Percentiles rank a stretch among this genome's conserved stretches.
Conservation (phyloP, 805 yeast genomes). For the Nakazawaea anatomiae region DNA sequence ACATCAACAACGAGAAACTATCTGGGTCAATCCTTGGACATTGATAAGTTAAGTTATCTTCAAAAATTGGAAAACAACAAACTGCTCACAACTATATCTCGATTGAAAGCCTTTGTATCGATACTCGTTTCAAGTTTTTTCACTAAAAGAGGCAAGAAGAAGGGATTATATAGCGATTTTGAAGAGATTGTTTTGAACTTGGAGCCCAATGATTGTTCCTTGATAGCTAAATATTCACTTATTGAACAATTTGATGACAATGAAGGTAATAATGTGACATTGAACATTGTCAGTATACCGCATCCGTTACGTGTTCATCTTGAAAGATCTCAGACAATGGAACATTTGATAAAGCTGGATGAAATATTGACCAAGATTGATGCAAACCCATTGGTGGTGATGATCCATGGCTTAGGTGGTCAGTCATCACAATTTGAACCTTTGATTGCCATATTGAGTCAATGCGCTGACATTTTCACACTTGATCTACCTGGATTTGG, state of each 20-base stretch:
- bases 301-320: constrained; percentile 41
- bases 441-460: constrained; percentile 55
- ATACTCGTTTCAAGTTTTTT: background rate
- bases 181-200: constrained; percentile 33
- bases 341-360: background rate
- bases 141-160: constrained; percentile 15
- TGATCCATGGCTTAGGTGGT: constrained; percentile 90
- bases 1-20: constrained; percentile 1
- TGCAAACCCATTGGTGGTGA: constrained; percentile 53
- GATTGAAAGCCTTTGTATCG: background rate
- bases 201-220: constrained; percentile 52
- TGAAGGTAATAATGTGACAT: constrained; percentile 19
- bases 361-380: constrained; percentile 27
- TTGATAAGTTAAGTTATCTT: constrained; percentile 1
- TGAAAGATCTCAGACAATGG: constrained; percentile 16
- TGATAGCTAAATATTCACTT: constrained; percentile 41
- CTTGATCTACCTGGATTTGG: constrained; percentile 93
- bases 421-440: constrained; percentile 81
- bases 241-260: constrained; percentile 29
- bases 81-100: background rate
- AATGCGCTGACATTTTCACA: constrained; percentile 57
- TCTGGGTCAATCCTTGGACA: background rate
- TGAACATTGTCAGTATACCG: constrained; percentile 39
- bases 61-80: constrained; percentile 2
- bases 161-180: constrained; percentile 23